Conservation (phyloP, 2,329 filamentous ascomycete species). For the Colletotrichum kahawae region DNA sequence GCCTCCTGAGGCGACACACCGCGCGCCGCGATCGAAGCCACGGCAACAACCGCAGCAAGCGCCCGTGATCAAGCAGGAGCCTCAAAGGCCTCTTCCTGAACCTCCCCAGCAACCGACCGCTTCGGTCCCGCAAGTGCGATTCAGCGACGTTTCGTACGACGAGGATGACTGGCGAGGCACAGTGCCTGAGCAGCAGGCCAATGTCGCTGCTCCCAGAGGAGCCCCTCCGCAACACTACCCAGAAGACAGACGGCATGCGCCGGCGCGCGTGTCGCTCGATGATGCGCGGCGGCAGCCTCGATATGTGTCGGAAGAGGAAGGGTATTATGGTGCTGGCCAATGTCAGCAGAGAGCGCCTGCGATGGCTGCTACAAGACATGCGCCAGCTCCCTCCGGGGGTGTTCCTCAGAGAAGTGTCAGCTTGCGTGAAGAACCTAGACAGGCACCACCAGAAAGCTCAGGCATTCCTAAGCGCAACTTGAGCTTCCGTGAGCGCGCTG, state of each 20-base stretch:
- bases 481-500: constrained; percentile 65
- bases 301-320: constrained; percentile 34
- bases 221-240: constrained; percentile 35
- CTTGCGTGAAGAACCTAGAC: constrained; percentile 22
- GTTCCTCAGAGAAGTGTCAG: constrained; percentile 17
- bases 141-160: background rate
- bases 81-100: constrained; percentile 21
- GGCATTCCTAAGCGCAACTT: constrained; percentile 57
- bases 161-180: background rate
- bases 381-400: background rate
- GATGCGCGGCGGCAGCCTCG: constrained; percentile 32
- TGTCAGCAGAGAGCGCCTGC: constrained; percentile 21
- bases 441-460: background rate
- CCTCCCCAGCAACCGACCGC: background rate
- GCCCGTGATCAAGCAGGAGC: constrained; percentile 27
- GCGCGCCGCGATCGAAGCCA: constrained; percentile 21
- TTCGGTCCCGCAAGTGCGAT: constrained; percentile 10
- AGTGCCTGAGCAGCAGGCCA: constrained; percentile 23
- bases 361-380: constrained; percentile 25
- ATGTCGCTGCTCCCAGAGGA: constrained; percentile 27
- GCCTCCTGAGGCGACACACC: constrained; percentile 27
- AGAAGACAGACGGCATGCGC: constrained; percentile 30
- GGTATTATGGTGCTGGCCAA: constrained; percentile 27
- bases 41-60: constrained; percentile 24
- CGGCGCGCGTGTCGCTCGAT: constrained; percentile 25